Evolutionary conservation across 129 eudicot genomes (phyloP).

Genomic region (Chrysanthemum seticuspe): DNA sequence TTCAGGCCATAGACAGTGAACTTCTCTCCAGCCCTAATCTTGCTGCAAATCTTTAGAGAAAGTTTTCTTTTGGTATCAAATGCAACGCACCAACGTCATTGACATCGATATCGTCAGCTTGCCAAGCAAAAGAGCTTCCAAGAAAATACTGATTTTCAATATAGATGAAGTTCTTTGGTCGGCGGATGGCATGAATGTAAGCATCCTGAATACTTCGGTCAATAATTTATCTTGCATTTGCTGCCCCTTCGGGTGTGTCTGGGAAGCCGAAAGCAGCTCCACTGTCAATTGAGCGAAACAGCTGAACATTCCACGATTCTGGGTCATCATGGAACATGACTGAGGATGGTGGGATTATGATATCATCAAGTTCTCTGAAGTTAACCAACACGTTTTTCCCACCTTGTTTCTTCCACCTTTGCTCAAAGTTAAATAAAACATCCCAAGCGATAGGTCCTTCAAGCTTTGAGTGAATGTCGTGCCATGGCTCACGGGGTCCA

Average conservation of each 20-base stretch:
- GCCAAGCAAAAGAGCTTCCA: conserved; percentile 73
- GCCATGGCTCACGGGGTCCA: conserved; percentile 92
- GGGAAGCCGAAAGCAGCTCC: conserved; percentile 93
- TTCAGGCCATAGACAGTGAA: conserved; percentile 86
- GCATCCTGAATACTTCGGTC: conserved; percentile 90
- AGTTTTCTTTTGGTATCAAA: conserved; percentile 76
- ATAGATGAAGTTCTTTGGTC: conserved; percentile 71
- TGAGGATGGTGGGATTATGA: conserved; percentile 72
- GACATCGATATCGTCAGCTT: conserved; percentile 50
- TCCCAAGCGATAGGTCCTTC: conserved; percentile 86
- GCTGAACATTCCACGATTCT: conserved; percentile 60
- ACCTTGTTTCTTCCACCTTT: conserved; percentile 82
- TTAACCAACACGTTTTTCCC: conserved; percentile 63
- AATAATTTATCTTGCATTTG: conserved; percentile 63
- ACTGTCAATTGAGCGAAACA: conserved; percentile 47
- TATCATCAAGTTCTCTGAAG: conserved; percentile 56
- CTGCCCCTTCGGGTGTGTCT: conserved; percentile 55
- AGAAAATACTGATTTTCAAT: conserved; percentile 88
- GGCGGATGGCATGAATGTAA: conserved; percentile 75
- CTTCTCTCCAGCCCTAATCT: conserved; percentile 81
- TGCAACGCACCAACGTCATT: conserved; percentile 72
- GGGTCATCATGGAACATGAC: conserved; percentile 59
- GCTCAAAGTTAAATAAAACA: conserved; percentile 73
- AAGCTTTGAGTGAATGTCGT: conserved; percentile 73
- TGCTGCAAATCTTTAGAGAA: conserved; percentile 67